A percentile compares a stretch with the other conserved stretches of the same genome.
Conservation (phyloP, 495 filamentous ascomycete species). For the Terfezia boudieri region DNA sequence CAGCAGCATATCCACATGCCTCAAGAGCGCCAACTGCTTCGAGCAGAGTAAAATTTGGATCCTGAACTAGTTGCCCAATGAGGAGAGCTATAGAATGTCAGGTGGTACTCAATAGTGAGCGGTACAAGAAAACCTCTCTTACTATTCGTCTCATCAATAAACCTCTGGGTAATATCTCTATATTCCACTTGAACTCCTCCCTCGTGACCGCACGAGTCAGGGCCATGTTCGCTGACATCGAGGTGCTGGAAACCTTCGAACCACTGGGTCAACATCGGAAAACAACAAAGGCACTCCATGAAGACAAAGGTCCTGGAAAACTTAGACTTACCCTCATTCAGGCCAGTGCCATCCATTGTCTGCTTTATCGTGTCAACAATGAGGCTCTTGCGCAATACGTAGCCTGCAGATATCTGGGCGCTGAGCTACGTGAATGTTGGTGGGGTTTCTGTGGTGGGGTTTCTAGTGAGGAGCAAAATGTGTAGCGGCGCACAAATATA, state of each 20-base stretch:
- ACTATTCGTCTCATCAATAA: background rate
- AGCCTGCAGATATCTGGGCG: too few relatives aligned
- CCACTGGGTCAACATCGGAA: background rate
- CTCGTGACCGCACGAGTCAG: background rate
- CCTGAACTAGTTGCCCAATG: slow-evolving; percentile 71
- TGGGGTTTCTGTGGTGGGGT: too few relatives aligned
- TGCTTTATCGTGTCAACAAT: background rate
- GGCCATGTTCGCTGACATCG: background rate
- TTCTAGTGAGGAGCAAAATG: too few relatives aligned
- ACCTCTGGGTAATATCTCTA: background rate
- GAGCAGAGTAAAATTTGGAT: slow-evolving; percentile 80
- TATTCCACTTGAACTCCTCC: background rate
- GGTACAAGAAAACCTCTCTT: background rate
- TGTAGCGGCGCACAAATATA: too few relatives aligned
- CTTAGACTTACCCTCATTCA: background rate
- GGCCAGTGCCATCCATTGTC: background rate
- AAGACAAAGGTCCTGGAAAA: background rate
- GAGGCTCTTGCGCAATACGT: background rate
- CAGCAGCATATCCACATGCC: slow-evolving; percentile 29
- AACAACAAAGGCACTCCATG: background rate
- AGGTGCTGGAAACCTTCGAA: background rate
- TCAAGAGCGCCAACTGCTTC: slow-evolving; percentile 88
- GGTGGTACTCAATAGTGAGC: too few relatives aligned
- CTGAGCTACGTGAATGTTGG: too few relatives aligned
- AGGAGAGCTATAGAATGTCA: background rate